These are phyloP conservation scores for Mycena pura DNA, from an alignment of 768 basidiomycete species.

Conservation along the genomic window DNA sequence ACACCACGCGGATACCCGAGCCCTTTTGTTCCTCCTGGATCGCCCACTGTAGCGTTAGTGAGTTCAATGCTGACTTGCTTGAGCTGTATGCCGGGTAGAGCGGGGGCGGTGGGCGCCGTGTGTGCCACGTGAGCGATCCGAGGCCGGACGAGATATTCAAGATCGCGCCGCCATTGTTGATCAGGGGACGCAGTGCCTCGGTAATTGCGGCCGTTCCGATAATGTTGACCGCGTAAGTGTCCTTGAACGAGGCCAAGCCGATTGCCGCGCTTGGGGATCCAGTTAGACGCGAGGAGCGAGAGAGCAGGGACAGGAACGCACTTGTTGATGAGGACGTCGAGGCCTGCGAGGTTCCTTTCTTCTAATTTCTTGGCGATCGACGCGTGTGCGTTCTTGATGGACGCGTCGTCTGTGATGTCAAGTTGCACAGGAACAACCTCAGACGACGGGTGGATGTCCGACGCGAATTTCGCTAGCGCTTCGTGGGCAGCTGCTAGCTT, in stretches of 20 bases:
- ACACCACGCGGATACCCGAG: conserved; percentile 1
- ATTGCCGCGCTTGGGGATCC: not conserved
- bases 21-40: conserved; percentile 2
- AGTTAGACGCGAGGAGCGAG: not conserved
- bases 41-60: not conserved
- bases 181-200: not conserved
- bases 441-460: conserved; percentile 8
- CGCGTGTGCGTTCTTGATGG: conserved; percentile 4
- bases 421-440: conserved; percentile 13
- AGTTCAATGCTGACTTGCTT: conserved; percentile 8
- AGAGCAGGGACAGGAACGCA: not conserved
- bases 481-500: conserved; percentile 11
- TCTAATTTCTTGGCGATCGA: not conserved
- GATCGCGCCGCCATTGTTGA: not conserved
- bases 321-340: conserved; percentile 22
- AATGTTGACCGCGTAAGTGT: not conserved
- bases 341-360: not conserved
- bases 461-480: not conserved
- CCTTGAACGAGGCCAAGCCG: not conserved
- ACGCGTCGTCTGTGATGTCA: conserved; percentile 7
- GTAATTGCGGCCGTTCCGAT: not conserved
- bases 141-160: conserved; percentile 4
- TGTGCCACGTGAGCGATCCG: not conserved
- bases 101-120: not conserved
- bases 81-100: not conserved